Evolutionary conservation across 2,329 filamentous ascomycete genomes (phyloP), one percentile per base, ranked within the genome.

Genomic region (Reticulascus tulasneorum): DNA sequence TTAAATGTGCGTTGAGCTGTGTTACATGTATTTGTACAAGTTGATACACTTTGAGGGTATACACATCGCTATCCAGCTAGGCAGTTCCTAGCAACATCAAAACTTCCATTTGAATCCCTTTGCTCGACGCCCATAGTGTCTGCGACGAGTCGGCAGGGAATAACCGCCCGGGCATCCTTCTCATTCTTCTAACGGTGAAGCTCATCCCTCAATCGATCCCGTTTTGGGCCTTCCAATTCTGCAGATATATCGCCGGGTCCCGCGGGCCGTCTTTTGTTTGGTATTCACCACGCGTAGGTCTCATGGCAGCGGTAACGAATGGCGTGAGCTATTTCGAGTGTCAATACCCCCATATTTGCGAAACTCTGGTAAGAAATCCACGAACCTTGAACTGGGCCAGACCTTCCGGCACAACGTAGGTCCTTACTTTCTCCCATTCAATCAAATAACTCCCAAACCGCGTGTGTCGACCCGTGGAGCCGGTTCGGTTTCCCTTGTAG

Each of bases 401-500:
- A 29, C 73, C 71, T 24, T 79, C 63, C 1, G 91, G 90, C 50
- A 86, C 86, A 37, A 86, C 84, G 60, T 89, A 98, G 36, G 90
- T 95, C 62, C 91, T 82, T 55, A 97, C 87, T 66, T 94, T 95
- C 37, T 71, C 64, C 74, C 77, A 94, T 48, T 97, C 85, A 48
- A 97, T 82, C 29, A 80, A 61, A 63, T 93, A 98, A 33, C 82
- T 82, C 62, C 91, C 93, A 58, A 80, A 78, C 59, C 86, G 85
- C 36, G 86, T 90, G 66, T 94, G 87, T 11, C 71, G 66, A 60
- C 93, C 93, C 80, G 94, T 89, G 26, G 85, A 80, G 2, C 93
- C 93, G 1, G 88, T 84, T 29, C 90, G 76, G 53, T 85, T 96
- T 58, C 93, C 93, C 74, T 97, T 97, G 79, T 98, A 98, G 78